phyloP scores from a whole-genome alignment of 2,329 filamentous ascomycete genomes.

The Epichloe sp. region DNA sequence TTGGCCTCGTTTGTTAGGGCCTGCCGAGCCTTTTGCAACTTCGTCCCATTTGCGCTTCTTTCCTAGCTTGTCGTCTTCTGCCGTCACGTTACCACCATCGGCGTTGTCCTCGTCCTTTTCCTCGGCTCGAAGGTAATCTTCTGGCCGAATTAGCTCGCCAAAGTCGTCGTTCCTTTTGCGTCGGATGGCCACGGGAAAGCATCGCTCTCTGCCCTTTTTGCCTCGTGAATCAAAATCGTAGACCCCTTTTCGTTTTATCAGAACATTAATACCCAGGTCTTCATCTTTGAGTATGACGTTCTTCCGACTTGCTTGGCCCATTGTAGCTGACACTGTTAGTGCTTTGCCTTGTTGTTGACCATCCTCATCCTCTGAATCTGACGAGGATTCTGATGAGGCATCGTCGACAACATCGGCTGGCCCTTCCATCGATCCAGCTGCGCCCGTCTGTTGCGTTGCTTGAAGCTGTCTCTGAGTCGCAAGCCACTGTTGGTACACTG shows the following conservation, averaged over 20 bases:
- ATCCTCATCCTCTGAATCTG: constrained; percentile 79
- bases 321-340: constrained; percentile 72
- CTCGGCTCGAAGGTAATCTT: constrained; percentile 87
- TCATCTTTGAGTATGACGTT: constrained; percentile 80
- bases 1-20: constrained; percentile 48
- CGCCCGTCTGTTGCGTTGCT: constrained; percentile 60
- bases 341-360: constrained; percentile 84
- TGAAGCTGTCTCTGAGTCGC: constrained; percentile 80
- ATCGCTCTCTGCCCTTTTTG: constrained; percentile 82
- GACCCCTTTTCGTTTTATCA: constrained; percentile 79
- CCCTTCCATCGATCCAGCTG: constrained; percentile 53
- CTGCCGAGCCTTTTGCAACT: constrained; percentile 20
- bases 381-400: constrained; percentile 72
- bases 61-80: constrained; percentile 54
- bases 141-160: constrained; percentile 82
- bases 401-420: constrained; percentile 68
- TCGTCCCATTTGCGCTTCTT: constrained; percentile 95
- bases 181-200: constrained; percentile 78
- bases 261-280: constrained; percentile 80
- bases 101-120: constrained; percentile 69
- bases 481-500: constrained; percentile 82
- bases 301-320: constrained; percentile 72
- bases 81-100: constrained; percentile 24
- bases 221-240: constrained; percentile 86
- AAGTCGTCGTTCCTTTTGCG: constrained; percentile 78